Percentiles rank a stretch among this genome's conserved stretches.
Conservation (phyloP, 768 basidiomycete genomes). For the Mycena maculata region DNA sequence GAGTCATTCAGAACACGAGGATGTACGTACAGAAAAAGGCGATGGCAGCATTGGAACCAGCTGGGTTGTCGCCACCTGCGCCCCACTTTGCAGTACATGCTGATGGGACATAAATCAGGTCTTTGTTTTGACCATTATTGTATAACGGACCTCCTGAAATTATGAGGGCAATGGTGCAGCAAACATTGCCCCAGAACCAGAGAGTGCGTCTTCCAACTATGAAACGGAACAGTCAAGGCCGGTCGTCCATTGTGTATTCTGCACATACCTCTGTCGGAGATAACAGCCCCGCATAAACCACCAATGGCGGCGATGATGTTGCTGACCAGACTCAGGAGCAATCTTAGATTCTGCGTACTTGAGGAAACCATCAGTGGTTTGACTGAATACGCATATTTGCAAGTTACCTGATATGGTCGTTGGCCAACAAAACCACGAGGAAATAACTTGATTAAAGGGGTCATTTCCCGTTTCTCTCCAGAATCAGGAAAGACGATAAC, state of each 20-base stretch:
- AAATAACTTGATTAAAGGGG: constrained; percentile 49
- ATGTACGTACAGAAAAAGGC: constrained; percentile 57
- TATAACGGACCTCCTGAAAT: constrained; percentile 50
- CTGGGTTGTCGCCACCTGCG: constrained; percentile 47
- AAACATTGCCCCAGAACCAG: constrained; percentile 61
- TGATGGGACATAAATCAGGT: constrained; percentile 9
- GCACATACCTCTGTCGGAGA: constrained; percentile 54
- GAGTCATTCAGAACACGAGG: not conserved
- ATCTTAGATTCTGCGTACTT: constrained; percentile 49
- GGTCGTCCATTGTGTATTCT: no score
- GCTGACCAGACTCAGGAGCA: constrained; percentile 57
- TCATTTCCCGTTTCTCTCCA: not conserved
- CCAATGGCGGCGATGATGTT: constrained; percentile 55
- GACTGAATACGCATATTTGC: not conserved
- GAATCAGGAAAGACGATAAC: constrained; percentile 35
- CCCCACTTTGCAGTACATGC: constrained; percentile 57
- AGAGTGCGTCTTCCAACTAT: constrained; percentile 56
- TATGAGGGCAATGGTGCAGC: constrained; percentile 51
- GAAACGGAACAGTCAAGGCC: no score
- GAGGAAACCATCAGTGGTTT: not conserved
- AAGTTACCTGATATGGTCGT: constrained; percentile 48
- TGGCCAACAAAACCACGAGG: constrained; percentile 54
- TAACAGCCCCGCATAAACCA: constrained; percentile 53
- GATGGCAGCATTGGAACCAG: constrained; percentile 57
- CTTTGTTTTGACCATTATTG: not conserved